Evolutionary conservation across 805 yeast genomes (phyloP), one percentile per base, ranked within the genome.

Genomic region (Cyberlindnera suaveolens): DNA sequence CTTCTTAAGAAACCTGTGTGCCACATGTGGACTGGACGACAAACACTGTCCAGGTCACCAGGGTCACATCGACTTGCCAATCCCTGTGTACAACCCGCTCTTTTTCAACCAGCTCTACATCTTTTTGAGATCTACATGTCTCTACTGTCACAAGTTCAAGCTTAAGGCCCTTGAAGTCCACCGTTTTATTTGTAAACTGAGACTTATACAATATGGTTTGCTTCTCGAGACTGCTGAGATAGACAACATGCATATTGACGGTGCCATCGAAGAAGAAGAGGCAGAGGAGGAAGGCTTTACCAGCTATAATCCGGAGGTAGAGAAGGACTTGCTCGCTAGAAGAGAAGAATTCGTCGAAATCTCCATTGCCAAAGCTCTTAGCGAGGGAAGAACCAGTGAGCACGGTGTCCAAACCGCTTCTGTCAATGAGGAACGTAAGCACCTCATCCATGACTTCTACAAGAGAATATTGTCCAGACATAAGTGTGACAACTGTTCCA

Each of bases 11-110:
- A 87, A 91, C 62, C 72, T 85, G 45, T 67, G 99, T 77, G 75
- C 93, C 18, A 91, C 98, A 1, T 93, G 99, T 76, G 96, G 98
- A 16, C 72, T 91, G 49, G 96, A 90, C 62, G 97, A 91, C 54
- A 80, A 84, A 60, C 82, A 78, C 55, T 93, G 99, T 70, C 97
- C 97, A 4, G 99, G 99, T 38, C 99, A 93, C 64, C 88, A 89
- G 64, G 99, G 99, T 48, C 99, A 93, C 64, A 89, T 93, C 50
- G 97, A 91, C 63, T 74, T 93, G 50, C 99, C 99, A 6, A 82
- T 89, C 34, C 96, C 98, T 4, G 95, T 87, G 36, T 93, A 88
- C 71, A 91, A 88, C 62, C 98, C 99, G 16, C 67, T 93, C 54
- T 93, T 95, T 59, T 93, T 95, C 78, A 78, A 80, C 59, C 97